Conservation (phyloP, 1,139 yeast genomes). For the Entelexis sorbosivorans region DNA sequence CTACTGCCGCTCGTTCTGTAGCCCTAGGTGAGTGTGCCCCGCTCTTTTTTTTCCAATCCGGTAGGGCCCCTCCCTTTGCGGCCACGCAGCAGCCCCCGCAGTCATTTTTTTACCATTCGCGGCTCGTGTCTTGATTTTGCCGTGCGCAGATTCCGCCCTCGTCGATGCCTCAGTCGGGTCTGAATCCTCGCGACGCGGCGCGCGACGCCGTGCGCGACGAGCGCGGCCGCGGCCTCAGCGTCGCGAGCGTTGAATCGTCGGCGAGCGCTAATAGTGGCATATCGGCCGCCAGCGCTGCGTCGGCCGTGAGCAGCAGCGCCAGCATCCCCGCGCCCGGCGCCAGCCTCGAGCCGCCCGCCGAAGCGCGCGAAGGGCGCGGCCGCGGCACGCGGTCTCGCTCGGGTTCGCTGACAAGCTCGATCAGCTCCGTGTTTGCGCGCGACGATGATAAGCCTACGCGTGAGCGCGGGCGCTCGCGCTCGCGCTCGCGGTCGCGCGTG, state of each 20-base stretch:
- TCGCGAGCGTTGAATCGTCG: constrained; percentile 1
- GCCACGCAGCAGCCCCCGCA: too few relatives aligned
- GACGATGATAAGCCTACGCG: background rate
- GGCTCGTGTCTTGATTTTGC: background rate
- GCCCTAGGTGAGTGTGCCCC: background rate
- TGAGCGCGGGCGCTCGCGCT: constrained; percentile 12
- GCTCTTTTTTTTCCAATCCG: background rate
- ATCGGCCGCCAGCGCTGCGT: background rate
- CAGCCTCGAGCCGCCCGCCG: background rate
- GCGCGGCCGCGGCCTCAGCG: constrained; percentile 11
- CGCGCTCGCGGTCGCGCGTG: constrained; percentile 2
- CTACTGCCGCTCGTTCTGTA: background rate
- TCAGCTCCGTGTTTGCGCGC: background rate
- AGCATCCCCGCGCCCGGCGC: background rate
- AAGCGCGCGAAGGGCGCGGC: background rate
- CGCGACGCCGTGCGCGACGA: constrained; percentile 3
- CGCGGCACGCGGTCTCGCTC: constrained; percentile 9
- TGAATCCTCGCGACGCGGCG: background rate
- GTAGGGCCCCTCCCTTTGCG: background rate
- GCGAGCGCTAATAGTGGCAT: background rate
- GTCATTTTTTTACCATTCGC: background rate
- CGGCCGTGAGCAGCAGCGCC: too few relatives aligned
- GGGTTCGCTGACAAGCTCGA: constrained; percentile 7
- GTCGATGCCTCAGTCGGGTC: background rate
- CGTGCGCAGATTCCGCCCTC: background rate